Conservation (phyloP, 2,329 filamentous ascomycete species). For the Monilinia fructicola region DNA sequence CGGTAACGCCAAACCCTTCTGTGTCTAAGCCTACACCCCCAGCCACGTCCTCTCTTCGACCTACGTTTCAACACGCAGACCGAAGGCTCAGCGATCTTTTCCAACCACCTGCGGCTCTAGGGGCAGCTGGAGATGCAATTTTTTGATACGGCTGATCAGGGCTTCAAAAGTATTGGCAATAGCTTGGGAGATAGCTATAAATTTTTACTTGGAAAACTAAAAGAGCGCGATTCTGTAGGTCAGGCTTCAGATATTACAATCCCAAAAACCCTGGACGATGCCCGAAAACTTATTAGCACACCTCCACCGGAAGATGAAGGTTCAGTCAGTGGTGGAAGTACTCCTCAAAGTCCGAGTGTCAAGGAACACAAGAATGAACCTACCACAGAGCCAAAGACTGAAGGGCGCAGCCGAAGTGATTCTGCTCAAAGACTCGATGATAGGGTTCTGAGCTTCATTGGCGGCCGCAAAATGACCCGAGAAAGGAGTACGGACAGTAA, state of each 20-base stretch:
- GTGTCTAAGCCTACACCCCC: conserved; percentile 40
- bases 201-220: conserved; percentile 84
- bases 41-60: conserved; percentile 39
- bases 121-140: conserved; percentile 79
- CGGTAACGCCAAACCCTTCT: conserved; percentile 38
- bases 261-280: conserved; percentile 90
- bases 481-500: conserved; percentile 77
- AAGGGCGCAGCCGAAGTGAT: conserved; percentile 37
- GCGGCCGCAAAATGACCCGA: conserved; percentile 59
- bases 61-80: conserved; percentile 54
- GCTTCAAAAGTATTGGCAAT: conserved; percentile 86
- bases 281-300: conserved; percentile 80
- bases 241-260: conserved; percentile 56
- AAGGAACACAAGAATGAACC: conserved; percentile 26
- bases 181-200: conserved; percentile 92
- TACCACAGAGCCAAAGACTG: conserved; percentile 6
- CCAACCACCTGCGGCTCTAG: conserved; percentile 77
- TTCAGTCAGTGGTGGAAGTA: conserved; percentile 50
- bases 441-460: conserved; percentile 68
- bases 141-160: conserved; percentile 86
- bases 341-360: conserved; percentile 45
- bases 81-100: conserved; percentile 82
- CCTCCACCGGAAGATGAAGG: conserved; percentile 52
- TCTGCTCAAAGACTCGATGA: conserved; percentile 53
- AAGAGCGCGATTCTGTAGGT: conserved; percentile 61